Evolutionary conservation across 139 green algal species (phyloP), one percentile per base, ranked within the genome.

Genomic region (Astrephomene gubernaculifera): DNA sequence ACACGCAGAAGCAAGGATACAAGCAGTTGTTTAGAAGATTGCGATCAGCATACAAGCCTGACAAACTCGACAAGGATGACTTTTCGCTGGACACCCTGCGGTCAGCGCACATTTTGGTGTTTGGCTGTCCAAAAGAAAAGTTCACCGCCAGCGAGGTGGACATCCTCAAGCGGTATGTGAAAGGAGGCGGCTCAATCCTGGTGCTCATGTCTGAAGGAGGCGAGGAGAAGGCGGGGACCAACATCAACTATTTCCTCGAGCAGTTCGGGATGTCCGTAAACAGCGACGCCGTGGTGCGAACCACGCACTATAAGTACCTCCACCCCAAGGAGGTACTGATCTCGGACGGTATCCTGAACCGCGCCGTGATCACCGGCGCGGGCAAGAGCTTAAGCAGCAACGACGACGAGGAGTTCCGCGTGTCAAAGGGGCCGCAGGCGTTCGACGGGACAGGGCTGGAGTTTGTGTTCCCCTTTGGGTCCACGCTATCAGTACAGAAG

Each of bases 231-330:
- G 70, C 79, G 8, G 89, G 90, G 71, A 96, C 91, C 52, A 96
- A 98, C 88, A 91, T 98, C 82, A 97, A 97, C 90, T 95, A 93
- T 82, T 91, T 97, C 74, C 83, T 97, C 9, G 94, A 96, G 60
- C 92, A 96, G 89, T 95, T 92, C 81, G 95, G 95, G 17, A 92
- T 97, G 71, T 85, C 61, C 9, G 81, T 96, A 36, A 96, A 95
- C 81, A 75, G 41, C 22, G 95, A 98, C 86, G 89, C 87, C 21
- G 95, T 97, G 35, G 88, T 98, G 36, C 85, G 91, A 60, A 94
- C 89, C 25, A 90, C 92, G 36, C 91, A 94, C 79, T 90, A 94
- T 88, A 96, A 96, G 88, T 98, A 97, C 91, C 69, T 94, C 44
- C 95, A 98, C 87, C 95, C 95, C 24, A 97, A 97, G 86, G 87